A percentile compares a stretch with the other conserved stretches of the same genome.
These are phyloP conservation scores for Citrus australasica DNA, from an alignment of 345 rosid genomes.

Conservation along the genomic window DNA sequence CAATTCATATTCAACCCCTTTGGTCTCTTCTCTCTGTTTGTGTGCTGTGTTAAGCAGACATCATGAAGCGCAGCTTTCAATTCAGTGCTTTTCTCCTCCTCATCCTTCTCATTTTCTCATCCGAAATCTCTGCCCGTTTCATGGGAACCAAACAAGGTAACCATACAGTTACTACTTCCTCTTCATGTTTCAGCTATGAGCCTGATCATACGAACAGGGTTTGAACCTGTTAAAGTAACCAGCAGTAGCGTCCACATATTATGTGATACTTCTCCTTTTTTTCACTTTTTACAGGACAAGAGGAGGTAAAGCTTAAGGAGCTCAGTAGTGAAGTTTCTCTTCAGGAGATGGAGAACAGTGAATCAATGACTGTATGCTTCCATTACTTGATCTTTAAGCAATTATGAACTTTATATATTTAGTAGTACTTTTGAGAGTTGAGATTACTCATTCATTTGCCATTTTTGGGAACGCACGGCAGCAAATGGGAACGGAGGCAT, in stretches of 20 bases:
- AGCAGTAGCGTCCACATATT: neutral
- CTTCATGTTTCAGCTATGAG: neutral
- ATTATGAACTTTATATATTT: neutral
- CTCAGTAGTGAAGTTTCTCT: conserved; percentile 17
- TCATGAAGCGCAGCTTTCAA: conserved; percentile 45
- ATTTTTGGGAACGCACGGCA: conserved; percentile 17
- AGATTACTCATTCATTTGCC: neutral
- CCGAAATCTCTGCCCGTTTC: conserved; percentile 33
- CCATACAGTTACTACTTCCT: neutral
- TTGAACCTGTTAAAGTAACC: neutral
- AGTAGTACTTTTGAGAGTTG: neutral
- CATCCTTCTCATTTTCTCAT: conserved; percentile 26
- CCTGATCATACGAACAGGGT: too few relatives aligned
- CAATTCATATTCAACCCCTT: neutral
- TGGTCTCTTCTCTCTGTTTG: neutral
- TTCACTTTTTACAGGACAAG: conserved; percentile 23
- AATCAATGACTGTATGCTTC: conserved; percentile 26
- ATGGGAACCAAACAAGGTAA: conserved; percentile 28
- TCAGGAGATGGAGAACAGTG: conserved; percentile 20
- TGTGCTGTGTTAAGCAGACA: conserved; percentile 3
- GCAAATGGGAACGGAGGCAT: conserved; percentile 52
- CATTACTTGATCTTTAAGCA: neutral
- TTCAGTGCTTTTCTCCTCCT: conserved; percentile 35
- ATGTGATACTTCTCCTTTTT: too few relatives aligned
- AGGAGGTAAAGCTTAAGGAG: conserved; percentile 26